These are phyloP conservation scores for Colletotrichum neosansevieriae DNA, from an alignment of 2,329 filamentous ascomycete species.

Conservation along the genomic window DNA sequence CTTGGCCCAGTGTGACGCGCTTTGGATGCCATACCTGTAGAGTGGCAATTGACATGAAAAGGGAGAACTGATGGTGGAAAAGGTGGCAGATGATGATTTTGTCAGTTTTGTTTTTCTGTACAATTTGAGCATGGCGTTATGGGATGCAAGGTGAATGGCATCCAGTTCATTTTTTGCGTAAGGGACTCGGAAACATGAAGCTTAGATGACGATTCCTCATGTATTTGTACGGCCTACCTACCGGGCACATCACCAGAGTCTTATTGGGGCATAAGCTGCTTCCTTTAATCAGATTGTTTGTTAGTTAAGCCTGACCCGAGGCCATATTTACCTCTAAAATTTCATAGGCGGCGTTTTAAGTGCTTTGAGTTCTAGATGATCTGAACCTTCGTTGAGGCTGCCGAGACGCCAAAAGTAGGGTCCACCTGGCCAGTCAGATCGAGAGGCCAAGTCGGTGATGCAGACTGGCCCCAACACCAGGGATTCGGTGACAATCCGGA, in stretches of 20 bases:
- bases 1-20: constrained; percentile 85
- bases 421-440: constrained; percentile 1
- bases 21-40: constrained; percentile 98
- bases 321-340: neutral
- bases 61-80: neutral
- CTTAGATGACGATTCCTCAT: constrained; percentile 25
- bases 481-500: too few species aligned
- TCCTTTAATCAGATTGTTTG: constrained; percentile 24
- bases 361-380: neutral
- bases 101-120: constrained; percentile 7
- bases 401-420: neutral
- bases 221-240: constrained; percentile 28
- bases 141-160: constrained; percentile 13
- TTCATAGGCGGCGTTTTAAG: neutral
- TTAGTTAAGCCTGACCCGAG: neutral
- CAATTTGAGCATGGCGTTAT: constrained; percentile 38
- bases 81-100: neutral
- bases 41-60: neutral
- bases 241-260: neutral
- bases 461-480: neutral
- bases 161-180: neutral
- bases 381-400: neutral
- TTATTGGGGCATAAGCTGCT: constrained; percentile 10
- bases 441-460: neutral
- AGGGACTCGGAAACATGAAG: constrained; percentile 1